Base-by-base conservation (phyloP, 805 yeast genomes). In the Kluyveromyces aestuarii region DNA sequence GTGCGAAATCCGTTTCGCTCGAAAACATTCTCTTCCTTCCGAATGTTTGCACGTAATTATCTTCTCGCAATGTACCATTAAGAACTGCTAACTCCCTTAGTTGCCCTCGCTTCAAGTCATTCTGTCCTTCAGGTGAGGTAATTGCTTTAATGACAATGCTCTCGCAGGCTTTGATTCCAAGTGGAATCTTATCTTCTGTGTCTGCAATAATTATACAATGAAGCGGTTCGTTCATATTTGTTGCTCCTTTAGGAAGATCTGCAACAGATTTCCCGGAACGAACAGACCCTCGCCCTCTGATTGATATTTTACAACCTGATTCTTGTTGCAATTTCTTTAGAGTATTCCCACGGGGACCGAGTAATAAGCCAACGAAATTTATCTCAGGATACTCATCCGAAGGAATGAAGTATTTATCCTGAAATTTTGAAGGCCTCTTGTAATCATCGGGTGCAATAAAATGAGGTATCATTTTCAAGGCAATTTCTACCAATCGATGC, bases 291-390 rank as follows among this genome's bases (percentile, higher is more conserved):
- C 85, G 82, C 27, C 99, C 99, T 56, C 99, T 74, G 45, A 93
- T 86, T 2, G 90, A 95, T 50, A 93, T 84, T 55, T 76, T 79
- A 16, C 98, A 96, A 1, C 96, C 96, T 38, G 95, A 83, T 45
- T 84, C 81, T 27, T 79, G 81, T 62, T 91, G 95, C 66, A 95
- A 69, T 56, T 80, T 79, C 51, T 86, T 79, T 57, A 91, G 68
- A 0, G 96, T 91, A 57, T 85, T 84, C 21, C 98, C 99, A 72
- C 99, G 81, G 33, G 99, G 99, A 0, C 99, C 99, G 45, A 93
- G 67, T 18, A 93, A 68, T 46, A 85, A 72, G 0, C 99, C 99
- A 47, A 93, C 86, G 62, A 91, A 91, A 67, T 93, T 93, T 56
- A 93, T 83, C 45, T 84, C 91, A 0, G 98, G 97, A 68, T 88